A percentile compares a stretch with the other conserved stretches of the same genome.
phyloP scores from a whole-genome alignment of 2,329 filamentous ascomycete genomes.

The Calonectria pteridis region DNA sequence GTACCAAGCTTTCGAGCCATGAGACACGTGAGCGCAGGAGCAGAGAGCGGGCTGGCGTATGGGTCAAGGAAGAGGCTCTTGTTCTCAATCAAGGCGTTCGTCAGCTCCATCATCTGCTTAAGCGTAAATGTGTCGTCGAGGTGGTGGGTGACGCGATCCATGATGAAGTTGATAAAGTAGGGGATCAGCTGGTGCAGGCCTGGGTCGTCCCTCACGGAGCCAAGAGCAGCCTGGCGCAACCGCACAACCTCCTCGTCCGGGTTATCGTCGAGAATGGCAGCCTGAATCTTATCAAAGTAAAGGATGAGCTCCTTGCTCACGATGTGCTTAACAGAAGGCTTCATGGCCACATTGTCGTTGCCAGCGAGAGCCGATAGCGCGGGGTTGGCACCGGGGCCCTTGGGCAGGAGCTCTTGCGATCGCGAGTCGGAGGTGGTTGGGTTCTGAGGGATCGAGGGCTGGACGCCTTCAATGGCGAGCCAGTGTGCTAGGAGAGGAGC shows the following conservation, averaged over 20 bases:
- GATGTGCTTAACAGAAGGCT: conserved; percentile 94
- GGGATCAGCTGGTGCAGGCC: conserved; percentile 95
- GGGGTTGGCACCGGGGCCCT: conserved; percentile 89
- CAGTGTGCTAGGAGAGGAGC: conserved; percentile 78
- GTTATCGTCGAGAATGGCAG: conserved; percentile 87
- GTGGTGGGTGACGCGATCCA: conserved; percentile 94
- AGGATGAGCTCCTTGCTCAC: conserved; percentile 95
- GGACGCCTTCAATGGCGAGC: conserved; percentile 97
- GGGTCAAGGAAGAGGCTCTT: conserved; percentile 78
- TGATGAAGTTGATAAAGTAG: conserved; percentile 96
- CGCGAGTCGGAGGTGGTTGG: conserved; percentile 87
- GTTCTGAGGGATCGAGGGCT: conserved; percentile 96
- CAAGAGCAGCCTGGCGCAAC: conserved; percentile 85
- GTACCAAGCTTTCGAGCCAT: conserved; percentile 81
- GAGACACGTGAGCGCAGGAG: conserved; percentile 91
- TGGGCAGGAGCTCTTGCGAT: conserved; percentile 87
- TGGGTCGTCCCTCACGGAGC: conserved; percentile 88
- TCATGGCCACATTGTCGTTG: conserved; percentile 85
- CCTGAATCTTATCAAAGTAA: conserved; percentile 96
- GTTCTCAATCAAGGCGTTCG: conserved; percentile 86
- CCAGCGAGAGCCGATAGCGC: conserved; percentile 85
- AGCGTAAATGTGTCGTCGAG: conserved; percentile 91
- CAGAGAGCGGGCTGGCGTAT: conserved; percentile 76
- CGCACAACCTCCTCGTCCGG: conserved; percentile 80
- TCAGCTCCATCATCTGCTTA: conserved; percentile 92